Evolutionary conservation across 768 basidiomycete genomes (phyloP), one percentile per base, ranked within the genome.

Genomic region (Leccinum subtestaceum): DNA sequence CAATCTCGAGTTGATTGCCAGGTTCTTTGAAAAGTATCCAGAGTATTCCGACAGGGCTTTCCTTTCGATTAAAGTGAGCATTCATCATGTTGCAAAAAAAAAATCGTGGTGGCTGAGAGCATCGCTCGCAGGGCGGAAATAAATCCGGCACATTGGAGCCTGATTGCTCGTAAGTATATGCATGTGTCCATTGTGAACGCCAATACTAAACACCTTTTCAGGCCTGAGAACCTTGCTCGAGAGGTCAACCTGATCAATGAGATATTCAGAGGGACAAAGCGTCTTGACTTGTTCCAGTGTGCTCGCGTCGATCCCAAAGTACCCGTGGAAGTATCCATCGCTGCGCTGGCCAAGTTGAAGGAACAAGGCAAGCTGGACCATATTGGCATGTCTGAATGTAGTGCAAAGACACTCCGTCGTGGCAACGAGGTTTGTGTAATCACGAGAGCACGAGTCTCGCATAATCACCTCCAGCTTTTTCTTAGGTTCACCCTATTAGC

Each of bases 371-470:
- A 65, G 38, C 50, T 87, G 68, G 75, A 78, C 63, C 78, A 85
- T 65, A 84, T 88, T 57, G 84, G 84, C 2, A 63, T 88, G 57
- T 82, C 80, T 1, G 86, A 88, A 67, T 78, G 79, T 64, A 74
- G 72, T 17, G 81, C 77, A 1, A 74, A 70, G 25, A 84, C 84
- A 0, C 72, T 89, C 63, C 76, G 68, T 66, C 77, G 62, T 52
- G 76, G 67, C 15, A 17, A 67, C 58, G 52, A 74, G 63, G 64
- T 64, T n/a, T n/a, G 17, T 5, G 58, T 48, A 32, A 19, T 13
- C 5, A 17, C 19, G 1, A 15, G 21, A 25, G 2, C 12, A 19
- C 10, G 17, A 15, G 6, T 23, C 23, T 23, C 36, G 13, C 13
- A 31, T 47, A 23, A 17, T 61, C 36, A 9, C 8, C 29, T 17